Base-by-base conservation (phyloP, 148 eudicot genomes). In the Chenopodium quinoa region DNA sequence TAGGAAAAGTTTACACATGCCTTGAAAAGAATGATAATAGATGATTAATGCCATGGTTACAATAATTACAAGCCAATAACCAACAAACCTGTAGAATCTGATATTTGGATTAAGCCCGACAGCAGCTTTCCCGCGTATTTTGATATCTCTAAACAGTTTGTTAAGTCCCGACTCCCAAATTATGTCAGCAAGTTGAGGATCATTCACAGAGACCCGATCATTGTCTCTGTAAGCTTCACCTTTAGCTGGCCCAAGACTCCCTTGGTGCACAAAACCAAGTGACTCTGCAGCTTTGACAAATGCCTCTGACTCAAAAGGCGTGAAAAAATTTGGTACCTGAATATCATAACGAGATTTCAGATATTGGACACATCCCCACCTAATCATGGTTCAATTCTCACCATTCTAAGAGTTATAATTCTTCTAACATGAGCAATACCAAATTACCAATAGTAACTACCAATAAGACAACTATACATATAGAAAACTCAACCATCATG, bases 201-300 rank as follows among this genome's bases (percentile, higher is more conserved):
- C 93, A 82, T 84, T 83, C 73, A 92, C 91, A 73, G 98, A 88
- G 66, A 94, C 88, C 14, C 98, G 91, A 80, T 93, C 98, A 88
- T 96, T 96, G 87, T 96, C 97, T 88, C 98, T 92, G 71, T 85
- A 96, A 37, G 99, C 99, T 87, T 96, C 98, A 52, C 99, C 98
- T 73, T 84, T 78, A 50, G 94, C 75, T 3, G 99, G 98, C 74
- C 97, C 99, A 87, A 90, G 99, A 83, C 99, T 96, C 65, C 99
- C 99, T 91, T 96, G 97, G 82, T 90, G 99, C 56, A 86, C 88
- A 90, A 96, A 96, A 58, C 98, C 99, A 78, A 89, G 85, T 9
- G 91, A 85, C 75, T 93, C 99, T 22, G 99, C 98, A 84, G 79
- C 88, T 89, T 88, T 87, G 67, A 92, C 50, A 78, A 93, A 92